These are phyloP conservation scores for Dothidotthia symphoricarpi DNA, from an alignment of 2,329 filamentous ascomycete species.

Conservation along the genomic window DNA sequence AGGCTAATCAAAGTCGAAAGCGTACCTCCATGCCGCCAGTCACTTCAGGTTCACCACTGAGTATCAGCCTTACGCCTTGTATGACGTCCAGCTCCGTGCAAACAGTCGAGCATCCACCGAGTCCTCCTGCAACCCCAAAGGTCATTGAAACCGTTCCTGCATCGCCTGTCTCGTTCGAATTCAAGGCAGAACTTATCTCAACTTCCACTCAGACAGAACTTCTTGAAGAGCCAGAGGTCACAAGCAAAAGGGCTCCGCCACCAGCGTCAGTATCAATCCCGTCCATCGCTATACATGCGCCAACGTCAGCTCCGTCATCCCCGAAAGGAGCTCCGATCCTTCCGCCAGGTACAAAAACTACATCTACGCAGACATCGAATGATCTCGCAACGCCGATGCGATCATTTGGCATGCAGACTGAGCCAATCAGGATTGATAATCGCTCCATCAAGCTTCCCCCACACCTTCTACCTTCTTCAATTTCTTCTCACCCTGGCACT, in stretches of 20 bases:
- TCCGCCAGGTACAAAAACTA: slow-evolving; percentile 76
- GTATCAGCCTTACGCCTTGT: slow-evolving; percentile 14
- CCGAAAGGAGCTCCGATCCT: slow-evolving; percentile 69
- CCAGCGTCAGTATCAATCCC: slow-evolving; percentile 60
- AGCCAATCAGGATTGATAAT: slow-evolving; percentile 82
- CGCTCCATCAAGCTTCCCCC: slow-evolving; percentile 71
- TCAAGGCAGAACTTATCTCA: slow-evolving; percentile 51
- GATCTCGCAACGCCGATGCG: slow-evolving; percentile 48
- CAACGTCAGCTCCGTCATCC: slow-evolving; percentile 73
- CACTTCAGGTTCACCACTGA: slow-evolving; percentile 11
- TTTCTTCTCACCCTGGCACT: slow-evolving; percentile 55
- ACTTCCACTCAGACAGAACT: slow-evolving; percentile 61
- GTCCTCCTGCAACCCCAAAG: slow-evolving; percentile 65
- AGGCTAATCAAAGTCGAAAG: slow-evolving; percentile 73
- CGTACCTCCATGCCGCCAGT: slow-evolving; percentile 51
- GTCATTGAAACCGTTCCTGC: slow-evolving; percentile 45
- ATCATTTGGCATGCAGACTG: slow-evolving; percentile 74
- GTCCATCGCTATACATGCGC: slow-evolving; percentile 88
- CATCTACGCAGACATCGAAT: slow-evolving; percentile 73
- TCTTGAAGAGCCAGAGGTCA: slow-evolving; percentile 32
- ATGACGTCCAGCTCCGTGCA: slow-evolving; percentile 68
- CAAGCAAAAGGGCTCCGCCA: slow-evolving; percentile 27
- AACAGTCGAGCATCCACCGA: slow-evolving; percentile 61
- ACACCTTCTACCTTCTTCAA: slow-evolving; percentile 75
- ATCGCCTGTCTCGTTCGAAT: slow-evolving; percentile 37